Percentiles rank a stretch among this genome's conserved stretches.
Conservation (phyloP, 768 basidiomycete species). For the Phlebiopsis flavidoalba region DNA sequence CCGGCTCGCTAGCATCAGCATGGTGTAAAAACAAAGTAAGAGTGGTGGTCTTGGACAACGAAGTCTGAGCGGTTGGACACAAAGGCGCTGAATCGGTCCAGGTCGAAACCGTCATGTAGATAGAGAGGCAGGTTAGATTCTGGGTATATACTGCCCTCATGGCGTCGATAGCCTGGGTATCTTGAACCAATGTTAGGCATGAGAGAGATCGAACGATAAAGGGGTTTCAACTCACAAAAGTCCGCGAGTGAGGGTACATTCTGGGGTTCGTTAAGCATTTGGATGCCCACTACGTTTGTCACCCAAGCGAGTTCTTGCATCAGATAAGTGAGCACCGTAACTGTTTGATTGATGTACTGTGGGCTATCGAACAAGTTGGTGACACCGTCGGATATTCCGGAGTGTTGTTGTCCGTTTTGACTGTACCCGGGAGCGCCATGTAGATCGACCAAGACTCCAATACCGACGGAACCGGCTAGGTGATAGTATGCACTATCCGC, state of each 20-base stretch:
- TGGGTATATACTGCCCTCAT: constrained; percentile 40
- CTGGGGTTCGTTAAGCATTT: constrained; percentile 48
- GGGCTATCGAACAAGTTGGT: constrained; percentile 33
- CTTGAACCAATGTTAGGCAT: constrained; percentile 25
- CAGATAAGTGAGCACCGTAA: constrained; percentile 35
- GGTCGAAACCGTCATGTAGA: constrained; percentile 64
- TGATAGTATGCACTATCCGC: constrained; percentile 38
- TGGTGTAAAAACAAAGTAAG: constrained; percentile 63
- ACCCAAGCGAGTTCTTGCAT: constrained; percentile 26
- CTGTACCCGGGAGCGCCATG: constrained; percentile 51
- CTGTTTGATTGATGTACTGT: constrained; percentile 33
- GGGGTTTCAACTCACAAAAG: constrained; percentile 30
- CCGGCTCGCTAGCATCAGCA: constrained; percentile 44
- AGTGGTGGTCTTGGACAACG: constrained; percentile 70
- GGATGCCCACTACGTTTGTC: constrained; percentile 39
- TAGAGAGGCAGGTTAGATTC: constrained; percentile 50
- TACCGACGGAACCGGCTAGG: constrained; percentile 31
- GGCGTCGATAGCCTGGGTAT: constrained; percentile 43
- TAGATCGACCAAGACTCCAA: constrained; percentile 50
- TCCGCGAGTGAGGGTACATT: constrained; percentile 41
- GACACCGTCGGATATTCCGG: constrained; percentile 39
- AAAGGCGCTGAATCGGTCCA: constrained; percentile 43
- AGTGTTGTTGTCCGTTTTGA: constrained; percentile 38
- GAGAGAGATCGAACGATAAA: background rate
- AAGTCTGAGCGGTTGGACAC: constrained; percentile 51